A percentile compares a stretch with the other conserved stretches of the same genome.
Evolutionary conservation across 495 filamentous ascomycete species (phyloP).

Genomic region (Penicillium cinerascens): DNA sequence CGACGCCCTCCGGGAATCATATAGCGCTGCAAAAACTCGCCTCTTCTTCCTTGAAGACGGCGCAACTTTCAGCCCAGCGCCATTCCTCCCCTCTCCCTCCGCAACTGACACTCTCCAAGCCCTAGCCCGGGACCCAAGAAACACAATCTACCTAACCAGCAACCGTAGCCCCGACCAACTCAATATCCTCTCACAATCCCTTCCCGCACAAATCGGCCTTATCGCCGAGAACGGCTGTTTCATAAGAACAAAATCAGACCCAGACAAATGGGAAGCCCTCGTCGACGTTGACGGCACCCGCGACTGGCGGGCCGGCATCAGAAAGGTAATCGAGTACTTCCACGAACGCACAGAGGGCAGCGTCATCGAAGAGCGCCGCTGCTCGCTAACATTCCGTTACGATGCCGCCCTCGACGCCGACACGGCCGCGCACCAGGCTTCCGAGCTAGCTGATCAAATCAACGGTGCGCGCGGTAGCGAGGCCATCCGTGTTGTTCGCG

Average conservation of each 20-base stretch:
- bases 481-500: conserved; percentile 71
- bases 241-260: conserved; percentile 53
- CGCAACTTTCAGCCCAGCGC: conserved; percentile 65
- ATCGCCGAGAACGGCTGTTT: conserved; percentile 92
- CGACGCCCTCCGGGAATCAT: conserved; percentile 54
- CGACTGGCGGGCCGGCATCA: conserved; percentile 70
- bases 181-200: conserved; percentile 59
- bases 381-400: conserved; percentile 76
- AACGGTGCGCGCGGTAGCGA: conserved; percentile 78
- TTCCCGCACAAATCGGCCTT: conserved; percentile 63
- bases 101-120: conserved; percentile 64
- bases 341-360: conserved; percentile 79
- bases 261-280: conserved; percentile 60
- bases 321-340: conserved; percentile 74
- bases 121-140: conserved; percentile 62
- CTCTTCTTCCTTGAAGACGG: conserved; percentile 84
- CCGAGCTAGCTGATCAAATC: conserved; percentile 81
- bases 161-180: conserved; percentile 74
- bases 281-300: conserved; percentile 60
- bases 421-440: conserved; percentile 65
- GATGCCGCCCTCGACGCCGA: conserved; percentile 66
- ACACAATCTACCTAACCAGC: conserved; percentile 82
- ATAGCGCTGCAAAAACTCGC: conserved; percentile 54
- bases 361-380: conserved; percentile 71
- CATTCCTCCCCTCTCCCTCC: conserved; percentile 61